Conservation (phyloP, 164 flowering plant genomes). For the Vitis rupestris region DNA sequence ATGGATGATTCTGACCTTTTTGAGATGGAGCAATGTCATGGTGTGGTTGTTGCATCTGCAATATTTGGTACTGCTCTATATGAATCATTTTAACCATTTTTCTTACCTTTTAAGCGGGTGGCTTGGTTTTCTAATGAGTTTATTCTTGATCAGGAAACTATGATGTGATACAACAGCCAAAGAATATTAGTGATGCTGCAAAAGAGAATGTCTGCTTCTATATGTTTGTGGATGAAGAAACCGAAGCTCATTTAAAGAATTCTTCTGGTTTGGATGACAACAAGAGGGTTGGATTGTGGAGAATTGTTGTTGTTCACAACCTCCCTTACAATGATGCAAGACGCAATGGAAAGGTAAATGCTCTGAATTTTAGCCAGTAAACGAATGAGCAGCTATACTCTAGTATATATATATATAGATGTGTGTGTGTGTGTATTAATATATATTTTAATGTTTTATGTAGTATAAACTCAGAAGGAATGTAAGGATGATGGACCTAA, state of each 20-base stretch:
- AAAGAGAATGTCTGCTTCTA: conserved; percentile 24
- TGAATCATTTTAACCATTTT: not conserved
- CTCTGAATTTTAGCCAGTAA: not conserved
- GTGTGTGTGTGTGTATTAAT: not conserved
- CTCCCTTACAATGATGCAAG: conserved; percentile 28
- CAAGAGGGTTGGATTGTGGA: conserved; percentile 25
- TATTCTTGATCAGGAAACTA: conserved; percentile 20
- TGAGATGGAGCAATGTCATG: conserved; percentile 85
- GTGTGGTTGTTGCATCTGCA: conserved; percentile 92
- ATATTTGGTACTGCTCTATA: conserved; percentile 52
- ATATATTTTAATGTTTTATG: not conserved
- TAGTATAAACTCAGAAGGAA: not conserved
- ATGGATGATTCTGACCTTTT: conserved; percentile 76
- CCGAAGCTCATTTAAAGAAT: conserved; percentile 19
- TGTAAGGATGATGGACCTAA: not conserved
- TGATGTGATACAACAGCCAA: conserved; percentile 24
- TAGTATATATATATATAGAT: not conserved
- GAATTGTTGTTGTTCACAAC: conserved; percentile 20
- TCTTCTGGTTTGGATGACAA: conserved; percentile 13
- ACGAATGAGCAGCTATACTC: not conserved
- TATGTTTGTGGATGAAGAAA: conserved; percentile 29
- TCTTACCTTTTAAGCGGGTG: not conserved
- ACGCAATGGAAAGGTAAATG: conserved; percentile 27
- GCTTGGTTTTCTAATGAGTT: not conserved
- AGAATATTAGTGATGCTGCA: conserved; percentile 20